Percentiles rank a stretch among this genome's conserved stretches.
These are phyloP conservation scores for Ananas comosus DNA, from an alignment of 176 grass and related monocot genomes.

Conservation along the genomic window DNA sequence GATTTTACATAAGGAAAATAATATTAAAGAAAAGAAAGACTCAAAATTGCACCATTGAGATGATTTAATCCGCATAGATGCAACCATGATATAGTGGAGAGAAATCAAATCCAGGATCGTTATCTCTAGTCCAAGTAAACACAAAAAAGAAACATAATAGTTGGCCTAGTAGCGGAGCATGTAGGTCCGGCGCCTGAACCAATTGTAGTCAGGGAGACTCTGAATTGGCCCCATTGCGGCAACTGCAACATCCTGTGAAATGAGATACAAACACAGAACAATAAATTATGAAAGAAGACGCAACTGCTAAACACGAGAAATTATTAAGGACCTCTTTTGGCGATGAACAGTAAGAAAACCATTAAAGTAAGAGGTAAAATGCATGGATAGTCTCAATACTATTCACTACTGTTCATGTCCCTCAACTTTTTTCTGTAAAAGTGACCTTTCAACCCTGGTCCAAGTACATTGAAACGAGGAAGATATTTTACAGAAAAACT, in stretches of 20 bases:
- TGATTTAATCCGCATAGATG: constrained; percentile 27
- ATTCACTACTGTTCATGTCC: too few relatives aligned
- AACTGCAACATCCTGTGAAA: constrained; percentile 71
- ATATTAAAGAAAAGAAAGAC: constrained; percentile 27
- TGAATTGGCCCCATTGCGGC: constrained; percentile 89
- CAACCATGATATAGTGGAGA: constrained; percentile 36
- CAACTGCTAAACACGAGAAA: not conserved
- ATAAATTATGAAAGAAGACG: constrained; percentile 3
- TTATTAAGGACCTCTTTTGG: not conserved
- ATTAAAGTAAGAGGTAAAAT: too few relatives aligned
- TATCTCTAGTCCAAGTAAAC: constrained; percentile 28
- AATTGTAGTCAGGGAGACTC: constrained; percentile 94
- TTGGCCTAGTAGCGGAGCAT: constrained; percentile 78
- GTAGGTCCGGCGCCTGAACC: constrained; percentile 98
- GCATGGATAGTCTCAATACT: too few relatives aligned
- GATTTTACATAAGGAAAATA: constrained; percentile 17
- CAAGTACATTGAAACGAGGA: too few relatives aligned
- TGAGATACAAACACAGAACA: not conserved
- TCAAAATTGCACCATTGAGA: constrained; percentile 36
- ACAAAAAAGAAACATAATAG: constrained; percentile 16
- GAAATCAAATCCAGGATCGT: constrained; percentile 1
- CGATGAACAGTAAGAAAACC: too few relatives aligned
- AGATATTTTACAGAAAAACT: too few relatives aligned
- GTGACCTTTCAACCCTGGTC: too few relatives aligned
- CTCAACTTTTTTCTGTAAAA: too few relatives aligned